Evolutionary conservation across 1,139 yeast genomes (phyloP).

Genomic region (Yamadazyma oceani): DNA sequence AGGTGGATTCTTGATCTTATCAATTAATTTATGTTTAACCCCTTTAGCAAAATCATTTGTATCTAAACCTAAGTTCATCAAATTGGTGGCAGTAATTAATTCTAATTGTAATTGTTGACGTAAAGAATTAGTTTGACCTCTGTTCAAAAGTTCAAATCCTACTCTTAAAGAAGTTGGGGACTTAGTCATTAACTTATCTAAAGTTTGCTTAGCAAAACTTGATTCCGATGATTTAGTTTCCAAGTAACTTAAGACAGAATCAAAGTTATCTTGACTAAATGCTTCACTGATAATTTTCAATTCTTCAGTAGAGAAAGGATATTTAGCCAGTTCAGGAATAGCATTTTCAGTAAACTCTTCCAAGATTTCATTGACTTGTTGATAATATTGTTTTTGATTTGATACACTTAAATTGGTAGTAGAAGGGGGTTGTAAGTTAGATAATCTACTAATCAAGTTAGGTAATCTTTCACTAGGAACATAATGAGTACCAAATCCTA

Average conservation of each 20-base stretch:
- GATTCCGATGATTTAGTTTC: conserved; percentile 46
- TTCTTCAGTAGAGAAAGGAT: conserved; percentile 56
- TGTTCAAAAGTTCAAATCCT: conserved; percentile 66
- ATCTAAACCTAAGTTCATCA: conserved; percentile 59
- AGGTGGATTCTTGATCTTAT: conserved; percentile 55
- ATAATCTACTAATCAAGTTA: conserved; percentile 62
- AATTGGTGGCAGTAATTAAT: conserved; percentile 72
- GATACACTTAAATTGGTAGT: conserved; percentile 25
- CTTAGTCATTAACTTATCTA: conserved; percentile 54
- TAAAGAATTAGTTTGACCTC: conserved; percentile 60
- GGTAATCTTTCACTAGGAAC: conserved; percentile 65
- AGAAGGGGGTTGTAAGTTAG: conserved; percentile 52
- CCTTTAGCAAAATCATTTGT: conserved; percentile 71
- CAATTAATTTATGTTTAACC: conserved; percentile 68
- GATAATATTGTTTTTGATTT: conserved; percentile 43
- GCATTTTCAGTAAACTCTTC: conserved; percentile 73
- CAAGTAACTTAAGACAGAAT: conserved; percentile 60
- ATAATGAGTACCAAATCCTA: conserved; percentile 91
- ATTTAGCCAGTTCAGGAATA: conserved; percentile 64
- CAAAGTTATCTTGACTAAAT: conserved; percentile 60
- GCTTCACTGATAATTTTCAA: conserved; percentile 66
- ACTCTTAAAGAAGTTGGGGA: conserved; percentile 82
- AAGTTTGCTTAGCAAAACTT: conserved; percentile 65
- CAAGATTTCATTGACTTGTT: conserved; percentile 67
- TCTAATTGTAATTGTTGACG: conserved; percentile 71